Percentiles rank a stretch among this genome's conserved stretches.
Evolutionary conservation across 148 eudicot species (phyloP).

Genomic region (Salicornia ramosissima): DNA sequence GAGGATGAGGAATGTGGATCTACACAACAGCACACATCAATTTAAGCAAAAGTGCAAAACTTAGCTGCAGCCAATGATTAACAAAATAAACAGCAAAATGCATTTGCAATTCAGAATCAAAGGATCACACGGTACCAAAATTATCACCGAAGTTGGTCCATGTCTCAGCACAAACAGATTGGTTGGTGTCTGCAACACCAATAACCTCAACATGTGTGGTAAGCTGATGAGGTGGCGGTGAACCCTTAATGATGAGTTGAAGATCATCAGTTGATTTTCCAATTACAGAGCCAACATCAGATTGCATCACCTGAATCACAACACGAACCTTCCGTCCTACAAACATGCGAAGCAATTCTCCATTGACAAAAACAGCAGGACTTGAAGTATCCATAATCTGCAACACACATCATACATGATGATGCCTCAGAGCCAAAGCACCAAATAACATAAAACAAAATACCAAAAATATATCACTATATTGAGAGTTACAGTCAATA

Average conservation of each 20-base stretch:
- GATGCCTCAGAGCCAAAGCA: neutral
- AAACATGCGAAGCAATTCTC: conserved; percentile 54
- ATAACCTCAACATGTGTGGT: conserved; percentile 76
- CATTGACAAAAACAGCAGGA: conserved; percentile 81
- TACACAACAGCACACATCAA: neutral
- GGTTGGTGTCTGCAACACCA: conserved; percentile 77
- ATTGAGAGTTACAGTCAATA: too few species aligned
- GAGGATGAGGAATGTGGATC: too few species aligned
- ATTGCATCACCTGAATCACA: conserved; percentile 65
- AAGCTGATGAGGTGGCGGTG: conserved; percentile 42
- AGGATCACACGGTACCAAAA: conserved; percentile 40
- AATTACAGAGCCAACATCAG: conserved; percentile 49
- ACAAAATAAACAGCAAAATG: neutral
- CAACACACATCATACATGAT: conserved; percentile 9
- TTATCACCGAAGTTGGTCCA: conserved; percentile 75
- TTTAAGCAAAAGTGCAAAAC: neutral
- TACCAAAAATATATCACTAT: too few species aligned
- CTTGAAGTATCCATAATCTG: conserved; percentile 85
- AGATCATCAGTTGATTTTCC: conserved; percentile 83
- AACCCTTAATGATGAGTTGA: conserved; percentile 65
- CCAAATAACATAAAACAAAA: neutral
- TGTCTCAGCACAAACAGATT: conserved; percentile 54
- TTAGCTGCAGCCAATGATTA: neutral
- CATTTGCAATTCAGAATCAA: neutral
- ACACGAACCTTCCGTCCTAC: conserved; percentile 72